phyloP scores from a whole-genome alignment of 2,329 filamentous ascomycete genomes.

The Botrytis tulipae region DNA sequence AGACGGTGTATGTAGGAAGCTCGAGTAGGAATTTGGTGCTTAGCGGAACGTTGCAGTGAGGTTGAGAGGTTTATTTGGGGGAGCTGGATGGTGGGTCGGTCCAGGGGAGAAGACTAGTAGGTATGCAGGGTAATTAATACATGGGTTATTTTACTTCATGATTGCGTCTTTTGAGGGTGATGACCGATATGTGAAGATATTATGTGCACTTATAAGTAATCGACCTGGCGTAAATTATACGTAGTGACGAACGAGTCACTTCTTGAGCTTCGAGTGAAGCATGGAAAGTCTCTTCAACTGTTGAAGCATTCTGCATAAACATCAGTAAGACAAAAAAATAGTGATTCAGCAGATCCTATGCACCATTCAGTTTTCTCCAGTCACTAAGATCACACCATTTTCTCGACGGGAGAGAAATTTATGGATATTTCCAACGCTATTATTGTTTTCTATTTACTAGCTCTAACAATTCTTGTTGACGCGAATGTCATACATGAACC shows the following conservation, averaged over 20 bases:
- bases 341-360: not conserved
- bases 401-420: not conserved
- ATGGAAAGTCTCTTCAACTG: not conserved
- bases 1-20: slow-evolving; percentile 38
- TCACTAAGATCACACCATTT: not conserved
- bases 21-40: slow-evolving; percentile 32
- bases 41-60: slow-evolving; percentile 44
- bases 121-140: too few relatives aligned
- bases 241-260: not conserved
- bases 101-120: too few relatives aligned
- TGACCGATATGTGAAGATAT: too few relatives aligned
- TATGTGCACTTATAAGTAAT: not conserved
- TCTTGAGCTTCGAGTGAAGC: not conserved
- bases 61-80: too few relatives aligned
- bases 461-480: not conserved
- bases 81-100: too few relatives aligned
- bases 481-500: not conserved
- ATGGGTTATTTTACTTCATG: not conserved
- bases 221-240: not conserved
- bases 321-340: rapidly evolving
- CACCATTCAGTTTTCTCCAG: not conserved
- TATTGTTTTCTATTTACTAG: not conserved
- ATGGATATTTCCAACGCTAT: not conserved
- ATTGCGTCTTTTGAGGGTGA: rapidly evolving
- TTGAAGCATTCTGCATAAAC: rapidly evolving